These are phyloP conservation scores for Leishmania arabica DNA, from an alignment of 208 protist species.

Conservation along the genomic window DNA sequence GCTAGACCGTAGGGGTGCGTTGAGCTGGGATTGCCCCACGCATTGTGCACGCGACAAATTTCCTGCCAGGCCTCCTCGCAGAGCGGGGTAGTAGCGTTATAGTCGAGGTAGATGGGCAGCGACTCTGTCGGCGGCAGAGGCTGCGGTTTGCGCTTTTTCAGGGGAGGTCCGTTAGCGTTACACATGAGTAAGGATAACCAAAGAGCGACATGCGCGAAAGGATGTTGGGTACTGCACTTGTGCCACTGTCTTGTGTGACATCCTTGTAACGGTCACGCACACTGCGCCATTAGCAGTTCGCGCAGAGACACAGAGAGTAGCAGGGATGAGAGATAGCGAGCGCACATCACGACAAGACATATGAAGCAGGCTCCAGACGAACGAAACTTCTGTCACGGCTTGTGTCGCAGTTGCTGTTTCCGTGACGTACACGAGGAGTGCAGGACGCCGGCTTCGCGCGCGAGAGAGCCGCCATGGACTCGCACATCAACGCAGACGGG, in stretches of 20 bases:
- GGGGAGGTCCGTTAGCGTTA: slow-evolving; percentile 64
- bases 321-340: not conserved
- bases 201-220: not conserved
- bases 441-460: not conserved
- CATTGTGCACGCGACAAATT: slow-evolving; percentile 48
- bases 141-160: slow-evolving; percentile 62
- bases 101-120: slow-evolving; percentile 93
- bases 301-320: not conserved
- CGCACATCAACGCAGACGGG: not conserved
- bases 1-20: slow-evolving; percentile 82
- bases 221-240: too few relatives aligned
- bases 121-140: slow-evolving; percentile 54
- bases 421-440: not conserved
- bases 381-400: not conserved
- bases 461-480: not conserved
- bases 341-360: not conserved
- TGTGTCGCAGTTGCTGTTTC: not conserved
- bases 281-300: not conserved
- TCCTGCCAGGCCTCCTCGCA: slow-evolving; percentile 80
- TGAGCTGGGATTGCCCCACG: slow-evolving; percentile 93
- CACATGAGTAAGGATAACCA: slow-evolving; percentile 43
- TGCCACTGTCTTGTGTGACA: not conserved
- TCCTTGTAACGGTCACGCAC: too few relatives aligned
- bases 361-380: not conserved
- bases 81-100: slow-evolving; percentile 94